These are phyloP conservation scores for Chaetomiaceae sp. DNA, from an alignment of 2,329 filamentous ascomycete genomes.

Conservation along the genomic window DNA sequence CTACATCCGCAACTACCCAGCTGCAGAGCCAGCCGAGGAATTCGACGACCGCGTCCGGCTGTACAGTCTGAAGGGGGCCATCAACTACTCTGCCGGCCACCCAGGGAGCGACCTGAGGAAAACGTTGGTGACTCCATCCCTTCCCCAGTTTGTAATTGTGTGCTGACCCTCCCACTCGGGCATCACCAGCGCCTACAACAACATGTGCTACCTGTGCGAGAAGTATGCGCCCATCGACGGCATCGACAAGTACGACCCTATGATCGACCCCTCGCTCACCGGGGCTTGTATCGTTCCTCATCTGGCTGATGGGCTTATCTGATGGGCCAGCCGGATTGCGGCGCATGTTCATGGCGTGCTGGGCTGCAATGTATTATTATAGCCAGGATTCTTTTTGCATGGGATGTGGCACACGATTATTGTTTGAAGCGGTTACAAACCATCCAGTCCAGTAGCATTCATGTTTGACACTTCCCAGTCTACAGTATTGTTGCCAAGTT, in stretches of 20 bases:
- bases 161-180: not conserved
- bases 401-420: too few species aligned
- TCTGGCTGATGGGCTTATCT: not conserved
- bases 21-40: slow-evolving; percentile 14
- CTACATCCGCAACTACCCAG: slow-evolving; percentile 12
- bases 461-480: too few species aligned
- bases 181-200: not conserved
- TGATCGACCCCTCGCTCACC: not conserved
- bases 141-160: not conserved
- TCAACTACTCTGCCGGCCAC: slow-evolving; percentile 20
- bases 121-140: slow-evolving; percentile 5
- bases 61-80: slow-evolving; percentile 19
- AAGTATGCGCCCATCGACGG: slow-evolving; percentile 2
- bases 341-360: too few species aligned
- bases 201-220: slow-evolving; percentile 9
- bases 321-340: too few species aligned
- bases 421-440: too few species aligned
- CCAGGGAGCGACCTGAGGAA: slow-evolving; percentile 1
- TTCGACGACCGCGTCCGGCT: slow-evolving; percentile 21
- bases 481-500: too few species aligned
- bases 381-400: too few species aligned
- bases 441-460: too few species aligned
- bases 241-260: slow-evolving; percentile 1
- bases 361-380: too few species aligned
- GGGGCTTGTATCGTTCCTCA: slow-evolving; percentile 2